Base-by-base conservation (phyloP, 2,329 filamentous ascomycete species). In the Fusarium papillatum region DNA sequence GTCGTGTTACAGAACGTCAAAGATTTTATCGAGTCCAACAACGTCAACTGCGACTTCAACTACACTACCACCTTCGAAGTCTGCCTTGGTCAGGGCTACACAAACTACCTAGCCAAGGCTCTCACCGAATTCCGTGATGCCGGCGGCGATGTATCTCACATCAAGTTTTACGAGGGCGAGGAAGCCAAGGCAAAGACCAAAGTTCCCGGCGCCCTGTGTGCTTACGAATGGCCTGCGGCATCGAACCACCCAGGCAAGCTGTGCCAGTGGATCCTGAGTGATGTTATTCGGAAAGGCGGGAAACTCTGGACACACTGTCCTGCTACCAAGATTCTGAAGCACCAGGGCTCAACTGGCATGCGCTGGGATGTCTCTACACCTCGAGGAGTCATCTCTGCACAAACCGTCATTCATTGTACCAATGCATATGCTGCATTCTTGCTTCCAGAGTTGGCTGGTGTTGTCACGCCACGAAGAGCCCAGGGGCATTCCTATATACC, bases 151-250 rank as follows among this genome's bases (percentile, higher is more conserved):
- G 22, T 64, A 14, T 66, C 62, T 8, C 59, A 70, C 11, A 46
- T 70, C 16, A 39, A 36, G 11, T 64, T 63, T n/a, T 60, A 68
- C 50, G 17, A 59, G 17, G 59, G 19, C 17, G 48, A 70, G 29
- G 59, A 70, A 11, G 64, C 68, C 77, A 75, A 59, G 29, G 55
- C 57, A 10, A 82, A 79, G 66, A 87, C 86, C 0, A 80, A 84
- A 3, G 84, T 38, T 38, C 36, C 36, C 14, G 36, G 36, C 36
- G 16, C 85, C 0, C 66, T 87, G 14, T 82, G 84, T n/a, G 87
- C 87, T 10, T 89, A 88, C 70, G 87, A 88, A 73, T 89, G 87
- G 87, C 85, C 87, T 6, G 87, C 86, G 17, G 87, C 85, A 5
- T 88, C 86, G 5, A 86, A 82, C 39, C 87, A 88, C 76, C 87